phyloP scores from a whole-genome alignment of 2,329 filamentous ascomycete genomes.

The Fusarium annulatum region DNA sequence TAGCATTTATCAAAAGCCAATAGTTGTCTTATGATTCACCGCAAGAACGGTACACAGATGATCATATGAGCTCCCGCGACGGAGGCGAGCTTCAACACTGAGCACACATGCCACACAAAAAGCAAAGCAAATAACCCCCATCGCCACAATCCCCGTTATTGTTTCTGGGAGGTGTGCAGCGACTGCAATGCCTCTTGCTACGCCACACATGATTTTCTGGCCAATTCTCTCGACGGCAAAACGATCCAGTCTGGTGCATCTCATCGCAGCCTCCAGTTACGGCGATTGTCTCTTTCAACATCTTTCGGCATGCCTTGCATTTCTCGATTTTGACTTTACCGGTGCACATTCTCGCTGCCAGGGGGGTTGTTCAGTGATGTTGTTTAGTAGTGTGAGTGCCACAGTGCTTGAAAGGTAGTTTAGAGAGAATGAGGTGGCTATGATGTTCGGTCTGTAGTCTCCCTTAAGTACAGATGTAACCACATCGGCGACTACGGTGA shows the following conservation, averaged over 20 bases:
- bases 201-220: background rate
- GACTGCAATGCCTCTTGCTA: background rate
- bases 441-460: rapidly evolving
- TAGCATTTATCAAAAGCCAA: rapidly evolving
- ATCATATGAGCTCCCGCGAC: background rate
- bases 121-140: background rate
- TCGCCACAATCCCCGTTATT: rapidly evolving
- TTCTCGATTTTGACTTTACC: background rate
- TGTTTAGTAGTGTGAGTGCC: background rate
- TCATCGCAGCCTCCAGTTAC: background rate
- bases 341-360: background rate
- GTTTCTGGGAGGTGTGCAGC: background rate
- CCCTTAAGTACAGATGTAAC: background rate
- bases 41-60: background rate
- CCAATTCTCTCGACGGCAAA: background rate
- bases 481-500: rapidly evolving
- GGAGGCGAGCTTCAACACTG: background rate
- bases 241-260: background rate
- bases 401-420: background rate
- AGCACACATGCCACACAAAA: background rate
- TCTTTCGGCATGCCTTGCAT: background rate
- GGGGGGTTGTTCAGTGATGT: background rate
- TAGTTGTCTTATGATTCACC: background rate
- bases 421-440: rapidly evolving
- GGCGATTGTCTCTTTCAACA: background rate